These are phyloP conservation scores for Sclerotinia borealis DNA, from an alignment of 2,329 filamentous ascomycete species.

Conservation along the genomic window DNA sequence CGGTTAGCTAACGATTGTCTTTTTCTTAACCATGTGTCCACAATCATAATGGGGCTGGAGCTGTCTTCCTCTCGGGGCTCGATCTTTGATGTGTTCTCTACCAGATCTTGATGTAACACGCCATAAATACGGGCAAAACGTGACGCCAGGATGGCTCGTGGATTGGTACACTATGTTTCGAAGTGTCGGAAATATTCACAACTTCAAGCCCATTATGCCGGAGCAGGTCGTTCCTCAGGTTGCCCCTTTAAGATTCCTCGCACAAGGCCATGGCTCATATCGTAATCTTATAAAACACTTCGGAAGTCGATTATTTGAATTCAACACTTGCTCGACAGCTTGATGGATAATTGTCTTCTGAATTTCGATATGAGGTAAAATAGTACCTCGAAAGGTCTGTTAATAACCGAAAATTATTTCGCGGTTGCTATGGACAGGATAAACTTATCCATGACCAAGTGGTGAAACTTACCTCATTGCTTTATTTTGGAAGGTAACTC, in stretches of 20 bases:
- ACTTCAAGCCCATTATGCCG: slow-evolving; percentile 82
- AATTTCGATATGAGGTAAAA: slow-evolving; percentile 80
- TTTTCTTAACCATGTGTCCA: slow-evolving; percentile 66
- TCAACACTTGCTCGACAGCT: slow-evolving; percentile 69
- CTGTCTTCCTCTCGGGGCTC: slow-evolving; percentile 57
- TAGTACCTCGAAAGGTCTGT: slow-evolving; percentile 58
- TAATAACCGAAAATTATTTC: slow-evolving; percentile 75
- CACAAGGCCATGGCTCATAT: slow-evolving; percentile 71
- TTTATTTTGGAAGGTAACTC: slow-evolving; percentile 78
- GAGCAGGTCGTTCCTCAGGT: slow-evolving; percentile 85
- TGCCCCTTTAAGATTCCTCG: slow-evolving; percentile 67
- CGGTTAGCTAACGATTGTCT: neutral
- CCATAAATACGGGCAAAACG: slow-evolving; percentile 71
- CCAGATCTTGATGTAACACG: slow-evolving; percentile 83
- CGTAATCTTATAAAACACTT: slow-evolving; percentile 81
- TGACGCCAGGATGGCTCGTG: slow-evolving; percentile 71
- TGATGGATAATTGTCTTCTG: slow-evolving; percentile 82
- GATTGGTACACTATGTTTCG: slow-evolving; percentile 82
- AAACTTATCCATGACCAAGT: slow-evolving; percentile 74
- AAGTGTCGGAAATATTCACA: slow-evolving; percentile 73
- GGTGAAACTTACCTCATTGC: slow-evolving; percentile 75
- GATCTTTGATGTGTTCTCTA: slow-evolving; percentile 59
- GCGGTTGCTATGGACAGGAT: slow-evolving; percentile 69
- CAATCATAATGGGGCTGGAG: slow-evolving; percentile 72
- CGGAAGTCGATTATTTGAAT: slow-evolving; percentile 69